Base-by-base conservation (phyloP, 352 stramenopile species). In the Phytophthora melonis region DNA sequence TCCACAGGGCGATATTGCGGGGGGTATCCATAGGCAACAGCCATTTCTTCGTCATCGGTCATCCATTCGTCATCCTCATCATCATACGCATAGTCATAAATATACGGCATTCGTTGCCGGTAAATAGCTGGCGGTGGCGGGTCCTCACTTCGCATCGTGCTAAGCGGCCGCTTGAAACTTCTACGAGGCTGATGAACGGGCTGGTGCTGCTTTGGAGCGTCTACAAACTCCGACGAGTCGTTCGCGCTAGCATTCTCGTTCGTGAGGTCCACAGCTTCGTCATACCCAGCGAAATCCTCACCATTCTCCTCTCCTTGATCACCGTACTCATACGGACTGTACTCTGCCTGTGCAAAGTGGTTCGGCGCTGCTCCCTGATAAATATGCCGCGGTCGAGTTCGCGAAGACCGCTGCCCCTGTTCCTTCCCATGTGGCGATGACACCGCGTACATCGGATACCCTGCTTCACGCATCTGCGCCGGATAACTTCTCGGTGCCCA, bases 21-120 rank as follows among this genome's bases (percentile, higher is more conserved):
- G 27, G 58, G 58, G 36, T 78, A 75, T 4, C 69, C 70, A 30
- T 83, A 81, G 1, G 45, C 67, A 43, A 57, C 39, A 21, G 43
- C 58, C 41, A 75, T 58, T 18, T 83, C 72, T 47, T 81, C 75
- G 1, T 82, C 69, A 2, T 81, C 78, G 27, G 50, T 76, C 57
- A 83, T 73, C 79, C 75, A 86, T 36, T 80, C 69, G 43, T 75
- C 56, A 30, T 83, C 75, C 30, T 73, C 73, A 13, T 79, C 73
- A 47, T 78, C 72, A 47, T 77, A 76, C 21, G 56, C 45, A 63
- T 78, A 80, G 19, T 81, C 75, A 82, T 75, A 78, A 72, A 78
- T 78, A 75, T 72, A 75, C 11, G 76, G 76, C 56, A 66, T 58
- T 61, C 68, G 65, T 49, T 72, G 68, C 56, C 72, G 65, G 50